Evolutionary conservation across 768 basidiomycete species (phyloP), one percentile per base, ranked within the genome.

Genomic region (Mycena olivaceomarginata): DNA sequence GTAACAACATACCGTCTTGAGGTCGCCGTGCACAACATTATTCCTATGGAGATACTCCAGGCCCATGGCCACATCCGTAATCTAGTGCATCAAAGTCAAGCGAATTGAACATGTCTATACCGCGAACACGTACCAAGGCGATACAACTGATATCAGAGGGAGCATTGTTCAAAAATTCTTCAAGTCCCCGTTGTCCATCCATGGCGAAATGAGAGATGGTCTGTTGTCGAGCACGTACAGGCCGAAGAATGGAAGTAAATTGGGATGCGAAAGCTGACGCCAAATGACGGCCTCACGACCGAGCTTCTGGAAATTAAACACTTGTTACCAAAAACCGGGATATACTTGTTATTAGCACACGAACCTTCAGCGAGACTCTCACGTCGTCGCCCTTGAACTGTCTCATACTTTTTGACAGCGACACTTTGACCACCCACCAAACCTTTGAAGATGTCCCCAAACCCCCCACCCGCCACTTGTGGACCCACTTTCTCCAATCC

Each of bases 181-280:
- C 1, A 56, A 12, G 53, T 56, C 53, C 53, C 66, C 66, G 39
- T 67, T 67, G 6, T 67, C 66, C 66, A 67, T 67, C 66, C 66
- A 67, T 4, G 66, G 66, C 20, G 66, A 67, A 13, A 67, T 18
- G 5, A 67, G 51, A n/a, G n/a, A 67, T 4, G 40, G 66, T 25
- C 66, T 53, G 11, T 31, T 6, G 8, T 67, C 48, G 13, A 53
- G 12, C 2, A 22, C 18, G 18, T 67, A 67, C 18, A 67, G 66
- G 18, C 66, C 66, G 37, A 51, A 51, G 37, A 67, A 67, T 11
- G 66, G 66, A 2, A 53, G 66, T 9, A 67, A 31, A 15, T 67
- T 67, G 5, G 66, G 48, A 31, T 67, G 48, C 2, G 66, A 67
- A 20, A 67, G 48, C 48, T 67, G 66, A 5, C 66, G 48, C 46